These are phyloP conservation scores for Rhodotorula mucilaginosa DNA, from an alignment of 1,284 basidiomycete species.

Conservation along the genomic window DNA sequence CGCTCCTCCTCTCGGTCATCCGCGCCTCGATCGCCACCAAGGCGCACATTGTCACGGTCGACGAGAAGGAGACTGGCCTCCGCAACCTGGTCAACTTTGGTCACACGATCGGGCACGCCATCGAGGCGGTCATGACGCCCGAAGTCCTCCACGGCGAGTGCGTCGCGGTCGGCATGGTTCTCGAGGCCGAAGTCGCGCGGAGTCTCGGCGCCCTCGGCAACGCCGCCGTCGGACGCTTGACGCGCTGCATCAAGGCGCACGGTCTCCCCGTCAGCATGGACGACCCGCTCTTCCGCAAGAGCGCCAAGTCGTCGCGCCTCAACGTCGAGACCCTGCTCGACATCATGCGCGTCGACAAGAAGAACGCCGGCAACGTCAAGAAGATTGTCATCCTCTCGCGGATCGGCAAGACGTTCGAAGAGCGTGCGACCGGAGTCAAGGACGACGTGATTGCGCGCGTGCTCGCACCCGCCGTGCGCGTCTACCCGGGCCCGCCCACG, in stretches of 20 bases:
- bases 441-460: conserved; percentile 78
- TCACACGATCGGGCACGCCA: conserved; percentile 92
- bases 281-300: conserved; percentile 69
- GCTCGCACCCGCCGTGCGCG: conserved; percentile 70
- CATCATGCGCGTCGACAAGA: conserved; percentile 93
- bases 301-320: conserved; percentile 64
- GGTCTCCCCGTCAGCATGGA: conserved; percentile 76
- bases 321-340: conserved; percentile 81
- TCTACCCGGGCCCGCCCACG: conserved; percentile 65
- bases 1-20: conserved; percentile 49
- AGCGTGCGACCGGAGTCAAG: conserved; percentile 79
- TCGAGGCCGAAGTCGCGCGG: conserved; percentile 88
- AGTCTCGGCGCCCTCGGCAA: conserved; percentile 79
- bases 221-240: conserved; percentile 82
- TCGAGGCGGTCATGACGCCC: conserved; percentile 88
- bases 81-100: conserved; percentile 97
- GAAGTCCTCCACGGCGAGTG: conserved; percentile 91
- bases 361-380: conserved; percentile 83
- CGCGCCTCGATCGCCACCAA: conserved; percentile 61
- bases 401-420: conserved; percentile 90
- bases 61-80: conserved; percentile 90
- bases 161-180: conserved; percentile 85
- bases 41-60: conserved; percentile 89
- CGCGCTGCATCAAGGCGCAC: conserved; percentile 78
- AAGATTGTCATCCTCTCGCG: conserved; percentile 88